Base-by-base conservation (phyloP, 495 filamentous ascomycete genomes). In the Penicillium malachiteum region DNA sequence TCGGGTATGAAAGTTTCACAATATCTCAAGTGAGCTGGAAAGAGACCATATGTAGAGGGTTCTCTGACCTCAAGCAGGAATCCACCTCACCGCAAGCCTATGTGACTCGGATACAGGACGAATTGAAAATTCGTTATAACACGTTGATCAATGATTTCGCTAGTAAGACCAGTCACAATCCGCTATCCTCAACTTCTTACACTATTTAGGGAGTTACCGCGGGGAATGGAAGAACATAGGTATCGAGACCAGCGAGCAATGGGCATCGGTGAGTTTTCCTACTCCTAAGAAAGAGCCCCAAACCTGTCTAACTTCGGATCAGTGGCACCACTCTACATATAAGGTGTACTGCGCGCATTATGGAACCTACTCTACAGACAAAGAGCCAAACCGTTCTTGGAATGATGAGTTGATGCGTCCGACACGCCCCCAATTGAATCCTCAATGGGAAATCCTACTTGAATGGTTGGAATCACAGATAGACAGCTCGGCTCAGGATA, bases 271-370 rank as follows among this genome's bases (percentile, higher is more conserved):
- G 54, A 56, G 56, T n/a, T 53, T 16, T 16, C 3, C 26, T 34
- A 16, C 34, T 11, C 42, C 5, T 21, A 50, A 31, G 30, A 44
- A 1, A 47, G 44, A 54, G 2, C 12, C 12, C 9, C 2, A 7
- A 63, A 11, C 60, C 67, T 26, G 65, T 64, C 14, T 60, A 61
- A 3, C 52, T 63, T 18, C 61, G 61, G 4, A 60, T 17, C 26
- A 73, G 70, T 69, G 60, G 62, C 40, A 56, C 21, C 52, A 50
- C 16, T 1, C 8, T 13, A 60, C 64, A 10, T 71, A 71, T 44
- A 44, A 58, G 3, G 68, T 66, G 1, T 67, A 54, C 12, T 68
- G 65, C 38, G 60, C 60, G 12, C 61, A 70, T 4, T 48, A 67
- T 17, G 63, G 66, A 7, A 54, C 55, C 59, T 16, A 46, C 59